These are phyloP conservation scores for Datisca glomerata DNA, from an alignment of 306 rosid genomes.

Conservation along the genomic window DNA sequence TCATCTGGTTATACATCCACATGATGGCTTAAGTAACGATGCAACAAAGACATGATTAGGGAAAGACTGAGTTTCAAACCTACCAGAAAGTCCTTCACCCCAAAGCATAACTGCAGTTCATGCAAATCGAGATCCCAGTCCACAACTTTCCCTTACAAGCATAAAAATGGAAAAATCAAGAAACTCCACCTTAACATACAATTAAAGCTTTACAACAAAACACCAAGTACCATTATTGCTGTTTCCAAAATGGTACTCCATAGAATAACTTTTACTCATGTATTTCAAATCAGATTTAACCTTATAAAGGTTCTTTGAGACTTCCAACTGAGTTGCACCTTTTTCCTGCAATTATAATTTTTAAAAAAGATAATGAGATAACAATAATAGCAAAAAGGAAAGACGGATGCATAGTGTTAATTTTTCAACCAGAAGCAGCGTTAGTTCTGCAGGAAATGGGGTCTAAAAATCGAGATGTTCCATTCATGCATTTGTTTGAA, in stretches of 20 bases:
- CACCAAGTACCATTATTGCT: constrained; percentile 34
- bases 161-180: constrained; percentile 14
- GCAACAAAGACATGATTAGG: constrained; percentile 2
- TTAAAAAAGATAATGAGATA: not conserved
- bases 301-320: constrained; percentile 48
- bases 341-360: constrained; percentile 41
- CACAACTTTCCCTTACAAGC: constrained; percentile 35
- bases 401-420: too few species aligned
- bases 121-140: constrained; percentile 59
- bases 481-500: not conserved
- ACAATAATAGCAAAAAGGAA: not conserved
- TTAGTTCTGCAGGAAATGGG: too few species aligned
- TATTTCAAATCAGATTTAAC: constrained; percentile 78
- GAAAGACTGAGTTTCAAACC: constrained; percentile 16
- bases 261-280: constrained; percentile 59
- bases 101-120: constrained; percentile 82
- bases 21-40: constrained; percentile 8
- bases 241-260: constrained; percentile 68
- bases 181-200: constrained; percentile 5
- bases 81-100: constrained; percentile 89
- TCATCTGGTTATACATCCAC: constrained; percentile 41
- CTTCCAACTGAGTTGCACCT: constrained; percentile 52
- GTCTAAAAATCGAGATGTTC: too few species aligned
- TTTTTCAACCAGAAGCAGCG: too few species aligned
- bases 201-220: not conserved